These are phyloP conservation scores for Lumnitzera littorea DNA, from an alignment of 345 rosid species.

Conservation along the genomic window DNA sequence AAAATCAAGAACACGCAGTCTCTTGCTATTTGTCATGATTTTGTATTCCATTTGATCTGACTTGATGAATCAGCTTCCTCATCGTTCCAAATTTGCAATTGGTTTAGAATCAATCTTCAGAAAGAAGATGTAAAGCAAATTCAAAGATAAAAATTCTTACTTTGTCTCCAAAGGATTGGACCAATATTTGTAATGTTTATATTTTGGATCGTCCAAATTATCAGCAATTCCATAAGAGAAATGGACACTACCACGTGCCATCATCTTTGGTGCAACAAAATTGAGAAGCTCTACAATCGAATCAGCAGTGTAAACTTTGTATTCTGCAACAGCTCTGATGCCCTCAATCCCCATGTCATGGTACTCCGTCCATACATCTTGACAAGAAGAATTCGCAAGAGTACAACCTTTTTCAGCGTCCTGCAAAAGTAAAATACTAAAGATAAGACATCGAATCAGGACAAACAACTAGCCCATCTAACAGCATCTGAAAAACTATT, in stretches of 20 bases:
- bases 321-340: slow-evolving; percentile 71
- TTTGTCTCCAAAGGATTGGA: slow-evolving; percentile 89
- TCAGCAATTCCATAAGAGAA: slow-evolving; percentile 94
- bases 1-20: too few species aligned
- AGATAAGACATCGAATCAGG: not conserved
- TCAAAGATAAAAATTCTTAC: slow-evolving; percentile 33
- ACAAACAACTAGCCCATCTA: too few species aligned
- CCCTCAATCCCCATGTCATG: slow-evolving; percentile 90
- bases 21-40: too few species aligned
- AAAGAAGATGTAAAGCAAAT: not conserved
- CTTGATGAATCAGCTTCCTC: not conserved
- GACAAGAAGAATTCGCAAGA: slow-evolving; percentile 58
- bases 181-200: slow-evolving; percentile 78
- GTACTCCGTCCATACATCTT: slow-evolving; percentile 93
- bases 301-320: slow-evolving; percentile 72
- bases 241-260: slow-evolving; percentile 81
- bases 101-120: not conserved
- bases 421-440: slow-evolving; percentile 29
- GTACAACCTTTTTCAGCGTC: slow-evolving; percentile 69
- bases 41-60: too few species aligned
- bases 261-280: slow-evolving; percentile 91
- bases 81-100: not conserved
- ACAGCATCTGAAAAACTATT: too few species aligned
- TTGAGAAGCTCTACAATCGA: slow-evolving; percentile 59
- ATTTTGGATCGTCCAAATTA: slow-evolving; percentile 81